Base-by-base conservation (phyloP, 192 early-diverging fungal genomes). In the Backusella morwellensis region DNA sequence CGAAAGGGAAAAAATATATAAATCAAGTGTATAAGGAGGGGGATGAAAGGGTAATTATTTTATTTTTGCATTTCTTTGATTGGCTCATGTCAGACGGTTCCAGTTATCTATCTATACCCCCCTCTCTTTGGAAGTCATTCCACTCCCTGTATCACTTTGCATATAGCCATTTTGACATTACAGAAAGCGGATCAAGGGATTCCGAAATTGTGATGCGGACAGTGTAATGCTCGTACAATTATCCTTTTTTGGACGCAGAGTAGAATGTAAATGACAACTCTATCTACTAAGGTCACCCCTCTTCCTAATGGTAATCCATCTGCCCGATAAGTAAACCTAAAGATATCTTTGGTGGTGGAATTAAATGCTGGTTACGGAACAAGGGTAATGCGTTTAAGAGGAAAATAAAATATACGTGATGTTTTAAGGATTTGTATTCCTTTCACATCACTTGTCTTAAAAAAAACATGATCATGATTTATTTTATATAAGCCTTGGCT, bases 211-310 rank as follows among this genome's bases (percentile, higher is more conserved):
- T 50, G 47, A 50, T 63, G 56, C 26, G 26, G 42, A 14, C 42
- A 44, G 42, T 29, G 26, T 63, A 63, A 29, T 63, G 12, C 23
- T 63, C 56, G 56, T 63, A 63, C 56, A 63, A 5, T 3, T 63
- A 29, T 26, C 56, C 8, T 63, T 63, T 63, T 63, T 59, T 12
- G 26, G 56, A 26, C 7, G 1, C 11, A 29, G 21, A 63, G 26
- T 63, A 63, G 56, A 63, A 63, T 63, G 56, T 63, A 63, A 63
- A 26, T 63, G 56, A 63, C 56, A 63, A 23, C 26, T 63, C 56
- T 63, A 50, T 63, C 56, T 63, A 29, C 56, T 63, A 63, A 63
- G 21, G 26, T 63, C 56, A 63, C 56, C 26, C 1, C 11, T 5
- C 21, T 14, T 4, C 12, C 9, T 63, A 63, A 3, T 1, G 23